Conservation (phyloP, 163 green algal genomes). For the Chlamydomonas reinhardtii region DNA sequence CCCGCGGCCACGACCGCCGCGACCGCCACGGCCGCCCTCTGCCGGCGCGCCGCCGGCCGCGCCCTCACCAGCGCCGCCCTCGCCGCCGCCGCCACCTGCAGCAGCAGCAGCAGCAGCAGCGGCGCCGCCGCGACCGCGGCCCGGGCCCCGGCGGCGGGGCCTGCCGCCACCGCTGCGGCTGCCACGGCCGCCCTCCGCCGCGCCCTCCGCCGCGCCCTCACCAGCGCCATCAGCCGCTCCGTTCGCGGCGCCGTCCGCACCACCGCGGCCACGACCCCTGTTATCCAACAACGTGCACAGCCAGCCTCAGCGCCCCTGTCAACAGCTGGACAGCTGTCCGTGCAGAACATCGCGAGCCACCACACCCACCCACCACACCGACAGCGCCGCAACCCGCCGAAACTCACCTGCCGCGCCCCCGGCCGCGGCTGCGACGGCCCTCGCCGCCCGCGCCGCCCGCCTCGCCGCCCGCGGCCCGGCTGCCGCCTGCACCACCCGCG, state of each 20-base stretch:
- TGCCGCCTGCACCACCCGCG: neutral
- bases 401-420: constrained; percentile 14
- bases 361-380: neutral
- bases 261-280: neutral
- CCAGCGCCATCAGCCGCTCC: neutral
- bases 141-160: neutral
- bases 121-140: neutral
- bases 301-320: too few relatives aligned
- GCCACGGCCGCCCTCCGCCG: too few relatives aligned
- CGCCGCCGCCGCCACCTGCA: too few relatives aligned
- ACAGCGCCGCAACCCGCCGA: neutral
- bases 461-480: neutral
- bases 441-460: neutral
- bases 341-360: too few relatives aligned
- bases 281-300: neutral
- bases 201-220: neutral
- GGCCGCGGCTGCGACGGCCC: constrained; percentile 1
- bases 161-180: too few relatives aligned
- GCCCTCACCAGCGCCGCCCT: neutral
- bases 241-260: too few relatives aligned
- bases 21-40: neutral
- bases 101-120: neutral
- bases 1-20: constrained; percentile 26
- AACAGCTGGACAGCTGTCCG: too few relatives aligned
- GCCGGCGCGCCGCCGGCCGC: neutral